These are phyloP conservation scores for Aspergillus hiratsukae DNA, from an alignment of 2,329 filamentous ascomycete genomes.

Conservation along the genomic window DNA sequence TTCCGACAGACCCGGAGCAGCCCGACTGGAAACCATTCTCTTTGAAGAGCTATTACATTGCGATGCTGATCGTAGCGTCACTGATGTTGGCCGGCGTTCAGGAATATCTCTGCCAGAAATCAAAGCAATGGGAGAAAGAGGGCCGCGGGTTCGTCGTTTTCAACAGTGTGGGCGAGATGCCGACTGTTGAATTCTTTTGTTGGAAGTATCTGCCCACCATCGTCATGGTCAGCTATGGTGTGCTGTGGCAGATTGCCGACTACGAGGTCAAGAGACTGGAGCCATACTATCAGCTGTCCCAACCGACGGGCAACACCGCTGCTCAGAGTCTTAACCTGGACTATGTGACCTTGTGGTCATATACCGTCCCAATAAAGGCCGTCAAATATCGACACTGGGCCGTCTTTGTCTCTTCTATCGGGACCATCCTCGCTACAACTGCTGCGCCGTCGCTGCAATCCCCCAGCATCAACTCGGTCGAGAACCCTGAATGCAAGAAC, in stretches of 20 bases:
- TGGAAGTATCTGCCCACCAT: constrained; percentile 44
- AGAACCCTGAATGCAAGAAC: constrained; percentile 26
- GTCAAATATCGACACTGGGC: constrained; percentile 44
- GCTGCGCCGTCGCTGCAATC: constrained; percentile 46
- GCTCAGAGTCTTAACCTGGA: constrained; percentile 45
- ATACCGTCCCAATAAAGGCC: constrained; percentile 44
- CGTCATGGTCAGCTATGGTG: constrained; percentile 46
- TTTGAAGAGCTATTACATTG: constrained; percentile 29
- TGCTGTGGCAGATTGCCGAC: constrained; percentile 48
- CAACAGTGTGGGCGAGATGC: constrained; percentile 23
- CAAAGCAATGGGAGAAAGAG: constrained; percentile 35
- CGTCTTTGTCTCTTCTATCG: constrained; percentile 44
- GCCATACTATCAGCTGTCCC: constrained; percentile 44
- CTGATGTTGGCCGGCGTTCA: constrained; percentile 29
- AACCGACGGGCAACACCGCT: constrained; percentile 27
- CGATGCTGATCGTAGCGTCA: constrained; percentile 26
- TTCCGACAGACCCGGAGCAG: constrained; percentile 29
- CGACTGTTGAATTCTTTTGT: constrained; percentile 27
- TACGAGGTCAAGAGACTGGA: constrained; percentile 50
- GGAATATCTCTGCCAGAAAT: constrained; percentile 31
- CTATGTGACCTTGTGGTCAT: constrained; percentile 46
- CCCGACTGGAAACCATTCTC: constrained; percentile 35
- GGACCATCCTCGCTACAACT: constrained; percentile 43
- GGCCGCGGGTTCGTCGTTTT: constrained; percentile 26
- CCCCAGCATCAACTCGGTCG: constrained; percentile 39